These are phyloP conservation scores for Terfezia claveryi DNA, from an alignment of 495 filamentous ascomycete species.

Conservation along the genomic window DNA sequence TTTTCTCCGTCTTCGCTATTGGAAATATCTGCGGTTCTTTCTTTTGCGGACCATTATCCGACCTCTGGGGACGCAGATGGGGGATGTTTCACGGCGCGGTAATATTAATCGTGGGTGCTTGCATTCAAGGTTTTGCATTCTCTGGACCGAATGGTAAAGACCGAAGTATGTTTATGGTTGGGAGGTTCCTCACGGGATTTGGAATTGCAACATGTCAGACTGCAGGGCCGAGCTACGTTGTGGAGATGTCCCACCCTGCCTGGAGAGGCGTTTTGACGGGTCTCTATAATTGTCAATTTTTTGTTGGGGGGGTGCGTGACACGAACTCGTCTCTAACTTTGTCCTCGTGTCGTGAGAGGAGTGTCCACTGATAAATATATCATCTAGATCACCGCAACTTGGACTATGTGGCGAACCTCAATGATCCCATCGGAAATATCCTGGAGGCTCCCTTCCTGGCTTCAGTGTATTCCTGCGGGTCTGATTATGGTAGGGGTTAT, in stretches of 20 bases:
- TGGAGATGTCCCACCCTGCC: slow-evolving; percentile 44
- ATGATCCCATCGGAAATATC: slow-evolving; percentile 31
- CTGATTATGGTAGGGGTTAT: slow-evolving; percentile 22
- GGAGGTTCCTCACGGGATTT: slow-evolving; percentile 48
- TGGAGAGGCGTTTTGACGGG: slow-evolving; percentile 40
- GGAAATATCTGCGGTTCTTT: slow-evolving; percentile 31
- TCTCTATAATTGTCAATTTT: slow-evolving; percentile 32
- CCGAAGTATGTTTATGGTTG: slow-evolving; percentile 36
- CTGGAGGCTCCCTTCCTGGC: slow-evolving; percentile 40
- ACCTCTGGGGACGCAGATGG: slow-evolving; percentile 33
- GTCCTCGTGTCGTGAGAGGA: slow-evolving; percentile 9
- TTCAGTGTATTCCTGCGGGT: slow-evolving; percentile 35
- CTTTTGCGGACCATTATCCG: slow-evolving; percentile 26
- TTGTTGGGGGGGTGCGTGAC: slow-evolving; percentile 14
- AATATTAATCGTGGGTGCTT: slow-evolving; percentile 39
- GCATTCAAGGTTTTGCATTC: slow-evolving; percentile 26
- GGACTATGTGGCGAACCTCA: slow-evolving; percentile 27
- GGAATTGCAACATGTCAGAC: slow-evolving; percentile 38
- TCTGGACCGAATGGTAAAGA: slow-evolving; percentile 19
- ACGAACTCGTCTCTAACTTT: slow-evolving; percentile 12
- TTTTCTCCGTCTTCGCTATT: slow-evolving; percentile 32
- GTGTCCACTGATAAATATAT: neutral
- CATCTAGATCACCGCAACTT: slow-evolving; percentile 28
- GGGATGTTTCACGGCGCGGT: slow-evolving; percentile 42
- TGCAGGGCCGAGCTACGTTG: slow-evolving; percentile 46